phyloP scores from a whole-genome alignment of 2,329 filamentous ascomycete genomes.

The Cladophialophora carrionii region DNA sequence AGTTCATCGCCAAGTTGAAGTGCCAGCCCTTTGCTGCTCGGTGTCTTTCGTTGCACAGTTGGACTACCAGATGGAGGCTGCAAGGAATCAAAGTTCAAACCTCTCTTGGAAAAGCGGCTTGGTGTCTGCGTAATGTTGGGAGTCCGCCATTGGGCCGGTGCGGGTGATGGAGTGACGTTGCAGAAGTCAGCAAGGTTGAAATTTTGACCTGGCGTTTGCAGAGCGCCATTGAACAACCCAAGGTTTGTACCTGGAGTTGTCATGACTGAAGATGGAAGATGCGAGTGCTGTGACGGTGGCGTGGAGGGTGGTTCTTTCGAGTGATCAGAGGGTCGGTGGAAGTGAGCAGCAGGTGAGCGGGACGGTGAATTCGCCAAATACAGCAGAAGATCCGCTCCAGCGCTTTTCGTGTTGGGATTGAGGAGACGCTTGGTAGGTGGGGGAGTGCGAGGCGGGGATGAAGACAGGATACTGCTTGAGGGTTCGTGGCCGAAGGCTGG shows the following conservation, averaged over 20 bases:
- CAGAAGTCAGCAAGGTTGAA: constrained; percentile 98
- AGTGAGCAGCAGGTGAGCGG: constrained; percentile 59
- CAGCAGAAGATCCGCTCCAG: constrained; percentile 77
- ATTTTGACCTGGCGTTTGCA: constrained; percentile 75
- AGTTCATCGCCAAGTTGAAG: constrained; percentile 70
- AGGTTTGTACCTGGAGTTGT: constrained; percentile 62
- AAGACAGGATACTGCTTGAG: constrained; percentile 57
- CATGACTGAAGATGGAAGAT: constrained; percentile 55
- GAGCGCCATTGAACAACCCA: constrained; percentile 79
- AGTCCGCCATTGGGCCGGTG: constrained; percentile 79
- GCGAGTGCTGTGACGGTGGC: constrained; percentile 68
- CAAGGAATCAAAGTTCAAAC: constrained; percentile 82
- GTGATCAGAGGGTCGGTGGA: constrained; percentile 49
- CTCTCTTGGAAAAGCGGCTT: constrained; percentile 69
- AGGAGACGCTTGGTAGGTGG: constrained; percentile 59
- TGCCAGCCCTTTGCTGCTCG: constrained; percentile 52
- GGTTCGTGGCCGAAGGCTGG: constrained; percentile 68
- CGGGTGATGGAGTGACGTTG: constrained; percentile 94
- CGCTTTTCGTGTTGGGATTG: constrained; percentile 65
- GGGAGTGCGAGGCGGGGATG: constrained; percentile 86
- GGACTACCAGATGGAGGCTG: constrained; percentile 53
- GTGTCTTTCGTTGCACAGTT: constrained; percentile 31
- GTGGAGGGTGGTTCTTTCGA: constrained; percentile 71
- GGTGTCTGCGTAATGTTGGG: constrained; percentile 69
- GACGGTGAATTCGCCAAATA: constrained; percentile 92